Evolutionary conservation across 345 rosid species (phyloP).

Genomic region (Euphorbia tirucalli): DNA sequence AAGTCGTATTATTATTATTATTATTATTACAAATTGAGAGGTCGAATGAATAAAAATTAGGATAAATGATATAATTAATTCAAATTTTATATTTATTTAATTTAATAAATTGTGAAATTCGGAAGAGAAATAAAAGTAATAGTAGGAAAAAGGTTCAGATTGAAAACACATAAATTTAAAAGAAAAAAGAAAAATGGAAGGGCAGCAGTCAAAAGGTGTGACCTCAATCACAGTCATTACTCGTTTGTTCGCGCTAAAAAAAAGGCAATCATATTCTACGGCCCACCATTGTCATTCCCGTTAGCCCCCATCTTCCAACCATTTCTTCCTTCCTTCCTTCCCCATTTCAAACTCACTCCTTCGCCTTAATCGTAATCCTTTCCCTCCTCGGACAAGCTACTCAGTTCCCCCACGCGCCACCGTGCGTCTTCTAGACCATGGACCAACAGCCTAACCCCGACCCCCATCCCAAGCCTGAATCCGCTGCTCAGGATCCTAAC

Average conservation of each 20-base stretch:
- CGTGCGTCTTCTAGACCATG: conserved; percentile 6
- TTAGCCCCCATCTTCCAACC: conserved; percentile 14
- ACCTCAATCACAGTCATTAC: not conserved
- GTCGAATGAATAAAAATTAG: too few species aligned
- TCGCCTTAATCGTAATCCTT: not conserved
- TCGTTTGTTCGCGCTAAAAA: conserved; percentile 22
- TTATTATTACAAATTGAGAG: too few species aligned
- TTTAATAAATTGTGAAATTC: too few species aligned
- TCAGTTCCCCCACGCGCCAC: not conserved
- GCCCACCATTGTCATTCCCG: conserved; percentile 31
- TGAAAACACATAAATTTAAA: too few species aligned
- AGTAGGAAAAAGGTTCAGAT: too few species aligned
- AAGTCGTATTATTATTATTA: too few species aligned
- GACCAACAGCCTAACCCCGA: conserved; percentile 19
- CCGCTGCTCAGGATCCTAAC: conserved; percentile 18
- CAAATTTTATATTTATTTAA: too few species aligned
- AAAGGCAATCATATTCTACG: conserved; percentile 15
- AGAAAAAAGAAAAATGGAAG: not conserved
- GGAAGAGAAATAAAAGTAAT: too few species aligned
- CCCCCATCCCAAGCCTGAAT: conserved; percentile 16
- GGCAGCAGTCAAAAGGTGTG: conserved; percentile 17
- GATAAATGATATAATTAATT: too few species aligned
- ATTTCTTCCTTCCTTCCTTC: not conserved
- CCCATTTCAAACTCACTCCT: not conserved
- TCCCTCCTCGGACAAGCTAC: not conserved